Evolutionary conservation across 805 yeast species (phyloP).

Genomic region (Naumovozyma castellii): DNA sequence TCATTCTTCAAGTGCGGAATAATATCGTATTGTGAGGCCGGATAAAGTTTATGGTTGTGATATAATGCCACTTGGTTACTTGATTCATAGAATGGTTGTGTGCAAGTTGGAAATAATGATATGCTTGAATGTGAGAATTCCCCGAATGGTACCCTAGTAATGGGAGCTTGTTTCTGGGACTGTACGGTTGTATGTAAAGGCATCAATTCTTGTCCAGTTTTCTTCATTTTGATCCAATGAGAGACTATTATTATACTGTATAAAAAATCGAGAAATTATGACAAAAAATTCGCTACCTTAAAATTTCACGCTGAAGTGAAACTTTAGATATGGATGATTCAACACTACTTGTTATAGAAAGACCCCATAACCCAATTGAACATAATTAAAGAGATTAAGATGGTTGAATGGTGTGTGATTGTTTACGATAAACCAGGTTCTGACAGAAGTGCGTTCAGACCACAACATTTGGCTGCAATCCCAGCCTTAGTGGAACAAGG

Average conservation of each 20-base stretch:
- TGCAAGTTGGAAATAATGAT: constrained; percentile 4
- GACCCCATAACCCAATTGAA: too few relatives aligned
- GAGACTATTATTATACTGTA: too few relatives aligned
- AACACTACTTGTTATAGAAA: too few relatives aligned
- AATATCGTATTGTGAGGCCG: constrained; percentile 1
- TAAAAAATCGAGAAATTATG: too few relatives aligned
- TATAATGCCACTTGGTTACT: constrained; percentile 16
- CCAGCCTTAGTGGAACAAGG: constrained; percentile 37
- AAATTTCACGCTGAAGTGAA: too few relatives aligned
- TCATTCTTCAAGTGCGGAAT: constrained; percentile 9
- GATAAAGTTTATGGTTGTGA: constrained; percentile 4
- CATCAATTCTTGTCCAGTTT: too few relatives aligned
- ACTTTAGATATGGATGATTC: too few relatives aligned
- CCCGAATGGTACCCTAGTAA: neutral
- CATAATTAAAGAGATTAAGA: constrained; percentile 14
- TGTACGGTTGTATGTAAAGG: too few relatives aligned
- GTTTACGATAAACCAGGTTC: constrained; percentile 60
- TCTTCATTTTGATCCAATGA: too few relatives aligned
- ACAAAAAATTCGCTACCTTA: too few relatives aligned
- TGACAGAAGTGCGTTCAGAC: constrained; percentile 45
- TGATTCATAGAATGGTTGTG: constrained; percentile 10
- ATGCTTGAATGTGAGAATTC: constrained; percentile 1
- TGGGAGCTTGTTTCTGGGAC: too few relatives aligned
- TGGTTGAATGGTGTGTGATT: constrained; percentile 59
- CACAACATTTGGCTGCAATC: constrained; percentile 43